A percentile compares a stretch with the other conserved stretches of the same genome.
phyloP scores from a whole-genome alignment of 305 asterid genomes.

The Fraxinus paxiana region DNA sequence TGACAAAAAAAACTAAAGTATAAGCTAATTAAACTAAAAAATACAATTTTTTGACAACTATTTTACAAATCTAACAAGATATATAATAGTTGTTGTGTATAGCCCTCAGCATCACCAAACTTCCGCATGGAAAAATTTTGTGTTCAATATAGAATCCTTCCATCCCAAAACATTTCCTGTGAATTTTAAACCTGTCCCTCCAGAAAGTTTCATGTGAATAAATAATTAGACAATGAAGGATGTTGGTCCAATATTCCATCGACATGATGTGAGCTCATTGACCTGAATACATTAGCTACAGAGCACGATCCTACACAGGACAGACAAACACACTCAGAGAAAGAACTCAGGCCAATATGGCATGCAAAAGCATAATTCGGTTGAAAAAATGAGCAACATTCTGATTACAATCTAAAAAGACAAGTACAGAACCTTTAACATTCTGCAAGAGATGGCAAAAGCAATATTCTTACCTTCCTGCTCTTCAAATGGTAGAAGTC shows the following conservation, averaged over 20 bases:
- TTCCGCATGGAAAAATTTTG: not conserved
- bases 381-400: not conserved
- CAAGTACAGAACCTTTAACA: not conserved
- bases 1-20: not conserved
- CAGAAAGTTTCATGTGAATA: not conserved
- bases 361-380: not conserved
- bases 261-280: not conserved
- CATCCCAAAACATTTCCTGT: not conserved
- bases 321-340: not conserved
- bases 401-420: not conserved
- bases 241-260: not conserved
- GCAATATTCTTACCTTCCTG: conserved; percentile 38
- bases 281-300: not conserved
- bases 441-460: not conserved
- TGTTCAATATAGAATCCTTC: not conserved
- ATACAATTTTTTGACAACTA: not conserved
- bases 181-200: not conserved
- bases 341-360: not conserved
- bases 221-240: not conserved
- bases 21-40: not conserved
- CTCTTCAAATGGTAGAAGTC: conserved; percentile 57
- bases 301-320: not conserved
- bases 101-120: not conserved
- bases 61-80: not conserved
- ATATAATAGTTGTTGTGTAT: not conserved